phyloP scores from a whole-genome alignment of 495 filamentous ascomycete genomes.

The Trichoderma reesei region DNA sequence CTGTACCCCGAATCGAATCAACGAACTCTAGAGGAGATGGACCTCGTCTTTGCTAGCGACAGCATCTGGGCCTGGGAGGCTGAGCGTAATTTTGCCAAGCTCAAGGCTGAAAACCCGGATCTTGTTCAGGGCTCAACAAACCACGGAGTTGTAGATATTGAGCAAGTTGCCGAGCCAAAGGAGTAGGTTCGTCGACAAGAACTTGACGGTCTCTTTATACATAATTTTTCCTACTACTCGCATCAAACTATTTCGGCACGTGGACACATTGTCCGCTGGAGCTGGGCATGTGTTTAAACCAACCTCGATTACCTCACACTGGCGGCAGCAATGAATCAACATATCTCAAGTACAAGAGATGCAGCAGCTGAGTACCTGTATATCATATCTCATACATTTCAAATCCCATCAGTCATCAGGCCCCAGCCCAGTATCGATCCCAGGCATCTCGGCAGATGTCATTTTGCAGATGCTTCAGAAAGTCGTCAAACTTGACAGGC shows the following conservation, averaged over 20 bases:
- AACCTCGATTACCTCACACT: no score
- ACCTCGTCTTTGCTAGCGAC: slow-evolving; percentile 52
- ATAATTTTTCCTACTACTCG: no score
- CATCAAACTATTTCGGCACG: no score
- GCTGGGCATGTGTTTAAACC: no score
- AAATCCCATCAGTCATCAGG: background rate
- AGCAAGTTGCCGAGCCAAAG: background rate
- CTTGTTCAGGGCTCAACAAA: slow-evolving; percentile 10
- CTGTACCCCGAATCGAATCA: slow-evolving; percentile 60
- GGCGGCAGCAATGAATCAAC: no score
- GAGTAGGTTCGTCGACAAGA: background rate
- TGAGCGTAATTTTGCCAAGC: slow-evolving; percentile 50
- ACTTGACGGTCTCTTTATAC: no score
- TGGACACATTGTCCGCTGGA: no score
- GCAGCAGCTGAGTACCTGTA: no score
- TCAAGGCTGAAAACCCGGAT: slow-evolving; percentile 42
- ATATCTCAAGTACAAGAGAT: no score
- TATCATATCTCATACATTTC: no score
- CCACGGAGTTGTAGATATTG: background rate
- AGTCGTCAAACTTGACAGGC: slow-evolving; percentile 16
- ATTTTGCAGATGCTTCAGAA: slow-evolving; percentile 16
- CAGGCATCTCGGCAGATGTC: slow-evolving; percentile 15
- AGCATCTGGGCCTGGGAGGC: slow-evolving; percentile 56
- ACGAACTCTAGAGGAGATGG: slow-evolving; percentile 60
- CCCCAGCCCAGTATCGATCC: slow-evolving; percentile 15